Evolutionary conservation across 2,329 filamentous ascomycete species (phyloP).

Genomic region (Lomentospora prolificans): DNA sequence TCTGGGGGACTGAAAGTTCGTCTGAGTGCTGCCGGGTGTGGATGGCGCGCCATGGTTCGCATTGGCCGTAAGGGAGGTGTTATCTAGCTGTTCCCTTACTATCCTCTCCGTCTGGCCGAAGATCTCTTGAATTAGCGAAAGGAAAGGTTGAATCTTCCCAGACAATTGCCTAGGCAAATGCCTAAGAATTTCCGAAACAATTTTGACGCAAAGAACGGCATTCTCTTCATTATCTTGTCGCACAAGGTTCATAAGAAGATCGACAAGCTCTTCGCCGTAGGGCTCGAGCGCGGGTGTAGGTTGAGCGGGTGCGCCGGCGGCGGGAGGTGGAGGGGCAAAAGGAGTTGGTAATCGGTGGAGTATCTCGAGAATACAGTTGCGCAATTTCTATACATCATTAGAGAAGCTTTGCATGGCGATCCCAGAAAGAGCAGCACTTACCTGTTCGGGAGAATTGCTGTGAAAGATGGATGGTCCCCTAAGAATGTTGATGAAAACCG

Average conservation of each 20-base stretch:
- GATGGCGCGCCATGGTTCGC: constrained; percentile 51
- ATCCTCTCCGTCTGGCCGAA: constrained; percentile 93
- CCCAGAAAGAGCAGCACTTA: constrained; percentile 26
- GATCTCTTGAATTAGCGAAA: constrained; percentile 87
- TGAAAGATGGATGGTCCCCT: constrained; percentile 83
- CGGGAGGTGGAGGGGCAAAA: constrained; percentile 60
- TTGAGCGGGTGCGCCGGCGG: constrained; percentile 53
- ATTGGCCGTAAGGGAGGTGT: constrained; percentile 45
- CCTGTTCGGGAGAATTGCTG: constrained; percentile 82
- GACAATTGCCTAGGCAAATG: constrained; percentile 76
- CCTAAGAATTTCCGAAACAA: constrained; percentile 90
- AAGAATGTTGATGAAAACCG: constrained; percentile 77
- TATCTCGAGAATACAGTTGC: constrained; percentile 89
- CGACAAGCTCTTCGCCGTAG: constrained; percentile 80
- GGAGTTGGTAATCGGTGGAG: constrained; percentile 72
- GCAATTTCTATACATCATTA: constrained; percentile 56
- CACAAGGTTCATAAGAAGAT: constrained; percentile 81
- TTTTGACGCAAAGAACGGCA: constrained; percentile 96
- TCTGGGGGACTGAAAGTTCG: constrained; percentile 77
- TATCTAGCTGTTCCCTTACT: constrained; percentile 91
- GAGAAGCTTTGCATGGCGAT: constrained; percentile 3
- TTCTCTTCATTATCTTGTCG: constrained; percentile 96
- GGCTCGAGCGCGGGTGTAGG: constrained; percentile 3
- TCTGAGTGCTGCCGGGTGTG: constrained; percentile 53
- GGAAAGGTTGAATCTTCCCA: constrained; percentile 76